Evolutionary conservation across 2,329 filamentous ascomycete species (phyloP).

Genomic region (Cryphonectria japonica): DNA sequence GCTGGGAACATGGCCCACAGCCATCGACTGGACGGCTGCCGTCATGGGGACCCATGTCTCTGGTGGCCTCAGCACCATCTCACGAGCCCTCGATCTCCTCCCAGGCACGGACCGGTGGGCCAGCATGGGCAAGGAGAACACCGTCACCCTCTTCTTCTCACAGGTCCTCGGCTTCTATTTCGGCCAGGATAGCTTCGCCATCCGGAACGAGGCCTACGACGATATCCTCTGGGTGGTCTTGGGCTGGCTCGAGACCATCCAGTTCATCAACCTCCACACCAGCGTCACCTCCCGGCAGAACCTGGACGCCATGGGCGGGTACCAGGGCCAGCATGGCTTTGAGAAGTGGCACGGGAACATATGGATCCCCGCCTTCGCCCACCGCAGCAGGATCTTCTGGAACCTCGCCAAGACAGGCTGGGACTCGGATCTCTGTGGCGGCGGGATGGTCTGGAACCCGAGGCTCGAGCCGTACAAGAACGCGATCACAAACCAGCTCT

Average conservation of each 20-base stretch:
- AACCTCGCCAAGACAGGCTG: constrained; percentile 78
- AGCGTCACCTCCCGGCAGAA: constrained; percentile 57
- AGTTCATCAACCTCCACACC: constrained; percentile 75
- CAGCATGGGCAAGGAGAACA: constrained; percentile 68
- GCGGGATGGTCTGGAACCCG: constrained; percentile 92
- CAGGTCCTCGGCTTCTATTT: constrained; percentile 82
- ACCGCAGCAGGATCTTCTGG: constrained; percentile 84
- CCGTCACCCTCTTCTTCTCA: constrained; percentile 81
- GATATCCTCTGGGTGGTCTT: constrained; percentile 96
- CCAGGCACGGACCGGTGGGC: constrained; percentile 40
- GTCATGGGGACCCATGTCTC: constrained; percentile 81
- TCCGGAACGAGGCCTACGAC: constrained; percentile 80
- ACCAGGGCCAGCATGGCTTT: constrained; percentile 32
- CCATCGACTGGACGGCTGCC: constrained; percentile 93
- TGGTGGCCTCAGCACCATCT: constrained; percentile 72
- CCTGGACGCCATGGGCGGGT: neutral
- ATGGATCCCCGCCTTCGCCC: constrained; percentile 77
- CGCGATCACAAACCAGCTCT: constrained; percentile 92
- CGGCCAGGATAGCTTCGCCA: constrained; percentile 76
- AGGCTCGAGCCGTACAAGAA: constrained; percentile 86
- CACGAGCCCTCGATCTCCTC: constrained; percentile 55
- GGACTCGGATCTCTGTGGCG: constrained; percentile 79
- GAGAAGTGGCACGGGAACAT: constrained; percentile 73
- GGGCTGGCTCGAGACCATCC: constrained; percentile 82
- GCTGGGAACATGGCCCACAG: constrained; percentile 79